Base-by-base conservation (phyloP, 208 protist genomes). In the Trichomonas vaginalis region DNA sequence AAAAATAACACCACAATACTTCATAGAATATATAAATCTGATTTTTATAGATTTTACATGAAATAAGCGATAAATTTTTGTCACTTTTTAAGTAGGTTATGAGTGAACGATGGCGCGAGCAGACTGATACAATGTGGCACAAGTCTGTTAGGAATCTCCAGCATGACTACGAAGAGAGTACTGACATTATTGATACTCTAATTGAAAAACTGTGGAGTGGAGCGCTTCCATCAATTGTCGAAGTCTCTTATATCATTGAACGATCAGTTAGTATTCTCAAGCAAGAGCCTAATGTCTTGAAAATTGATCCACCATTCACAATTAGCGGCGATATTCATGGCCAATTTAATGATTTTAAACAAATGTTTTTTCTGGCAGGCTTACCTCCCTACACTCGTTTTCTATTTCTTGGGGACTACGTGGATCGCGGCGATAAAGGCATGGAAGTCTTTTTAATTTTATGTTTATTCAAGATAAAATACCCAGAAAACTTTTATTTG, bases 401-500 rank as follows among this genome's bases (percentile, higher is more conserved):
- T 87, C 96, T 97, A 14, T 97, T 97, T 83, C 88, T 97, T 0
- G 92, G 92, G 45, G 92, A 95, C 47, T 95, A 95, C 27, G 92
- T 95, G 15, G 92, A 95, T 27, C 14, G 92, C 0, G 92, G 92
- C 2, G 12, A 35, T 14, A 61, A 95, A 95, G 42, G 49, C 35
- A 4, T 95, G 0, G 92, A 95, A 95, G 45, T 79, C 0, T 79
- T 95, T 70, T n/a, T 61, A 8, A 23, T 95, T 8, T 80, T 95
- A 95, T 95, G 47, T 15, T n/a, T 42, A 1, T 80, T 80, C 35
- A 95, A 95, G 46, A 21, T 95, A 23, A 95, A 42, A 45, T 96
- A 96, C 49, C 96, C 96, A 39, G 97, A 98, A 48, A 98, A 98
- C 48, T 98, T 99, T 83, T 99, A 99, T 96, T 97, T 99, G 46